These are phyloP conservation scores for Penicillium manginii DNA, from an alignment of 495 filamentous ascomycete genomes.

Conservation along the genomic window DNA sequence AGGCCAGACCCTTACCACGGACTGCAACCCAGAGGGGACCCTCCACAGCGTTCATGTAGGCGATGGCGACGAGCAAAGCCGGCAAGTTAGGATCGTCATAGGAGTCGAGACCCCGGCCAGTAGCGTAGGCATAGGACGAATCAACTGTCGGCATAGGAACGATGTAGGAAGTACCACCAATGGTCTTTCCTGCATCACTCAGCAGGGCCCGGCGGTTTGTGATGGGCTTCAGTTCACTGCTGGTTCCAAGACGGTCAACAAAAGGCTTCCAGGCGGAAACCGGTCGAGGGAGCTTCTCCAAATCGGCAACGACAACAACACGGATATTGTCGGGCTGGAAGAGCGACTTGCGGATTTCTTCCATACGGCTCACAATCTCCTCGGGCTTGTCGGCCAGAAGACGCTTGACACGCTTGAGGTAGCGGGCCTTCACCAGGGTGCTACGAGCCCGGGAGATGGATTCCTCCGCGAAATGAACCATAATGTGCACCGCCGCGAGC, in stretches of 20 bases:
- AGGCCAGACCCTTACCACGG: slow-evolving; percentile 89
- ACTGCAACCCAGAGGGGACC: slow-evolving; percentile 92
- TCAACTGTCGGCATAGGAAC: slow-evolving; percentile 92
- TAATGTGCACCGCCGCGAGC: slow-evolving; percentile 71
- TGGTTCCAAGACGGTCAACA: slow-evolving; percentile 47
- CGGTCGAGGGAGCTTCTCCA: slow-evolving; percentile 74
- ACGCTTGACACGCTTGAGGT: slow-evolving; percentile 80
- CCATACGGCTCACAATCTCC: slow-evolving; percentile 71
- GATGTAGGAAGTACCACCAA: slow-evolving; percentile 75
- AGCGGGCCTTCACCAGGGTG: slow-evolving; percentile 85
- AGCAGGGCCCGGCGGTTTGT: slow-evolving; percentile 64
- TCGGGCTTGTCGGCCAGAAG: slow-evolving; percentile 74
- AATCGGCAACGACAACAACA: slow-evolving; percentile 78
- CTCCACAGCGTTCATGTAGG: slow-evolving; percentile 92
- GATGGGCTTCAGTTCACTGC: slow-evolving; percentile 58
- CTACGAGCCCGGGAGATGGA: slow-evolving; percentile 77
- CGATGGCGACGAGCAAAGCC: slow-evolving; percentile 79
- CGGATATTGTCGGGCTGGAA: slow-evolving; percentile 83
- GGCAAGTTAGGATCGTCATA: slow-evolving; percentile 79
- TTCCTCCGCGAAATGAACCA: slow-evolving; percentile 73
- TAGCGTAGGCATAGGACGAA: slow-evolving; percentile 83
- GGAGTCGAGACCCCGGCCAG: slow-evolving; percentile 71
- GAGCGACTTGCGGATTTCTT: slow-evolving; percentile 72
- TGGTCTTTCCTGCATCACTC: slow-evolving; percentile 68
- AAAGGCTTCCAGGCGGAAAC: slow-evolving; percentile 84